Percentiles rank a stretch among this genome's conserved stretches.
Conservation (phyloP, 2,329 filamentous ascomycete genomes). For the Penicillium sclerotigenum region DNA sequence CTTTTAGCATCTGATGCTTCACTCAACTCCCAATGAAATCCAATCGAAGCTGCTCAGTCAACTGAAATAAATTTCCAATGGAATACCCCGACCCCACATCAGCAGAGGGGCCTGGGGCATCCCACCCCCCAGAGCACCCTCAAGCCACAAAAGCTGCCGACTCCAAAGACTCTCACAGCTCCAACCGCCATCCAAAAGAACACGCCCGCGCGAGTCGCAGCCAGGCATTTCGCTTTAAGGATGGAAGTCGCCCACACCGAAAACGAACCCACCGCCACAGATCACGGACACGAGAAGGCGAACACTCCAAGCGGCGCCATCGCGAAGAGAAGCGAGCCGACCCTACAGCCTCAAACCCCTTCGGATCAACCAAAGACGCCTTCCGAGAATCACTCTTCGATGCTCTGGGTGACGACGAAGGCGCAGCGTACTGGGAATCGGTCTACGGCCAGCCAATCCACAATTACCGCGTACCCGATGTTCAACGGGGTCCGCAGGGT, state of each 20-base stretch:
- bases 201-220: background rate
- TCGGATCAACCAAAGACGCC: conserved; percentile 51
- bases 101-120: background rate
- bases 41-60: background rate
- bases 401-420: conserved; percentile 94
- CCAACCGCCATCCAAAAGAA: background rate
- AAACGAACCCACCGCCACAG: background rate
- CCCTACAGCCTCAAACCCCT: background rate
- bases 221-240: conserved; percentile 14
- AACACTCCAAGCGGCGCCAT: conserved; percentile 26
- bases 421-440: conserved; percentile 88
- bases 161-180: background rate
- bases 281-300: background rate
- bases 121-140: background rate
- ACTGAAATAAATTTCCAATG: background rate
- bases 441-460: conserved; percentile 97
- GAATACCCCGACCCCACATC: background rate
- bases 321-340: conserved; percentile 14
- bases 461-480: conserved; percentile 60
- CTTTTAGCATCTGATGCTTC: background rate
- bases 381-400: conserved; percentile 96
- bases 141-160: background rate
- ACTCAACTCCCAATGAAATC: background rate
- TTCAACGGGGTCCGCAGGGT: conserved; percentile 48
- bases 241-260: conserved; percentile 15